Base-by-base conservation (phyloP, 169 alveolate genomes). In the Plasmodium gonderi region DNA sequence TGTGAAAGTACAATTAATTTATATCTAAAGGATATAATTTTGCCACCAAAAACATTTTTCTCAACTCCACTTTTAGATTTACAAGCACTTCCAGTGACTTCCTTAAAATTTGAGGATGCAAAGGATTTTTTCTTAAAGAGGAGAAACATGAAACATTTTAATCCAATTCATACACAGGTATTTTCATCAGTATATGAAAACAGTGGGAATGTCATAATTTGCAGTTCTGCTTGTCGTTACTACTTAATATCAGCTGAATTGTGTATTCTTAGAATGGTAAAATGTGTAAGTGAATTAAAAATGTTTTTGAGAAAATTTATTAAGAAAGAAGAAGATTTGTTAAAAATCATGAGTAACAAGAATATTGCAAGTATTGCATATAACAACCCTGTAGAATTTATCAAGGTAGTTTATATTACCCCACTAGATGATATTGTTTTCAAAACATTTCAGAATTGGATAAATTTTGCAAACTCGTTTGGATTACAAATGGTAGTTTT, bases 11-110 rank as follows among this genome's bases (percentile, higher is more conserved):
- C 95, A 1, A 83, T 96, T 2, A 92, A 96, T 14, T 91, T 97
- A 47, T 72, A 92, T 17, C 68, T 96, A 47, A 92, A 83, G 65
- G 90, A 94, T 75, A 75, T 98, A 95, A 96, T 97, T 95, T 76
- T 97, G 95, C 79, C 99, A 98, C 38, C 99, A 96, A 94, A 98
- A 96, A 91, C 95, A 90, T 96, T 97, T 72, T 97, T 98, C 36
- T 98, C 98, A 74, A 99, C 99, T 5, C 99, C 98, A 77, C 95
- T 99, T 81, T 96, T 98, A 45, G 99, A 98, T 94, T 92, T 98
- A 95, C 99, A 97, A 92, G 99, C 99, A 8, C 95, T 98, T 36
- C 99, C 99, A 4, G 95, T 98, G 42, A 90, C 97, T 54, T 97
- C 98, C 1, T 79, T 98, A 69, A 96, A 97, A 65, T 97, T 96